Percentiles rank a stretch among this genome's conserved stretches.
These are phyloP conservation scores for Termitomyces eurrhizus DNA, from an alignment of 768 basidiomycete genomes.

Conservation along the genomic window DNA sequence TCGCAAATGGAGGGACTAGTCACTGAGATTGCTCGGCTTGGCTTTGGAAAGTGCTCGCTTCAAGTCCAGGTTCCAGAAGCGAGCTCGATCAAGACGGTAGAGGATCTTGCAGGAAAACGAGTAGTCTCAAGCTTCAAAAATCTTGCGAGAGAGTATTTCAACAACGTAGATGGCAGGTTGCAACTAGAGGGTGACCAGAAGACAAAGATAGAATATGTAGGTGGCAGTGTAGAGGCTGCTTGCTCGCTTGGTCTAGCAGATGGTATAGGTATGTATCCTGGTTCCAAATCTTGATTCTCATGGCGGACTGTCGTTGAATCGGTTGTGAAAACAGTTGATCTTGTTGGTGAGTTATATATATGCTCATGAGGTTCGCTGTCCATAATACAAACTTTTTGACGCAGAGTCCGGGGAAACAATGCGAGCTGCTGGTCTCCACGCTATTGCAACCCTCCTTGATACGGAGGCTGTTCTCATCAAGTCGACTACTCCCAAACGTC, in stretches of 20 bases:
- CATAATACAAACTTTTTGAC: not conserved
- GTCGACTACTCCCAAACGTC: constrained; percentile 60
- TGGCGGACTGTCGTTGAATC: not conserved
- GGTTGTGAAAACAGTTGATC: constrained; percentile 62
- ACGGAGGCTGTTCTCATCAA: constrained; percentile 91
- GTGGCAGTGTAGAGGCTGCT: constrained; percentile 97
- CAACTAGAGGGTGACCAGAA: constrained; percentile 48
- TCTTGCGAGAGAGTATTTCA: constrained; percentile 79
- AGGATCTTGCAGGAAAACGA: constrained; percentile 85
- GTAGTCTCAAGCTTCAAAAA: constrained; percentile 95
- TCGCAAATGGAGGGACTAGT: constrained; percentile 76
- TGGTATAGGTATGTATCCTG: constrained; percentile 72
- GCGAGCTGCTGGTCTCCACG: constrained; percentile 94
- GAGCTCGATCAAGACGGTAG: constrained; percentile 61
- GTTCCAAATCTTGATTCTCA: not conserved
- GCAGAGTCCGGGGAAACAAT: constrained; percentile 98
- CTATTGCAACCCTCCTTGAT: constrained; percentile 84
- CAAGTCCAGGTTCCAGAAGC: constrained; percentile 89
- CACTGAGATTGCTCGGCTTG: constrained; percentile 76
- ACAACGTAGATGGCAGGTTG: constrained; percentile 51
- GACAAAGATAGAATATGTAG: constrained; percentile 92
- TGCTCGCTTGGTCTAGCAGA: constrained; percentile 96
- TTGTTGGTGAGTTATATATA: constrained; percentile 64
- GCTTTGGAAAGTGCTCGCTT: constrained; percentile 88
- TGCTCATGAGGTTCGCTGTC: not conserved